These are phyloP conservation scores for Sugiyamaella sp. DNA, from an alignment of 1,139 yeast species.

Conservation along the genomic window DNA sequence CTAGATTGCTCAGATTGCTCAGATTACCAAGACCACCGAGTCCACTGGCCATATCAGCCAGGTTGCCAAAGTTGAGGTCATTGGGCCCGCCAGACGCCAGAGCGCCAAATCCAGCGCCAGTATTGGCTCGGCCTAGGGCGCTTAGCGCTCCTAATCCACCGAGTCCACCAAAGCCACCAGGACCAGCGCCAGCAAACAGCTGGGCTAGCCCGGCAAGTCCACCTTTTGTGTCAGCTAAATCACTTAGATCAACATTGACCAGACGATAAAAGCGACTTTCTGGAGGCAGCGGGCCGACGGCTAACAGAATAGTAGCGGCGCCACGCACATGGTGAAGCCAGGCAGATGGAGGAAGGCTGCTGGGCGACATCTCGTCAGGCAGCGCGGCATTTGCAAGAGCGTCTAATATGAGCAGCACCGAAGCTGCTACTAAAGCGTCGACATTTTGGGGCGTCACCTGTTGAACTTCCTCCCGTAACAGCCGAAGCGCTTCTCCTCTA, in stretches of 20 bases:
- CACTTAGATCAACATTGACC: conserved; percentile 72
- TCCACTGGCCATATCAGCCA: background rate
- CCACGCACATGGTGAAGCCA: conserved; percentile 98
- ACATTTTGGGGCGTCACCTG: conserved; percentile 82
- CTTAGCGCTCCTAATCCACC: conserved; percentile 8
- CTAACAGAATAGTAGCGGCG: conserved; percentile 91
- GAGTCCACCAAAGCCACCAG: conserved; percentile 4
- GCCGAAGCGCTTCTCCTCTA: conserved; percentile 80
- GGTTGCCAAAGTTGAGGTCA: too few relatives aligned
- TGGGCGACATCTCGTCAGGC: conserved; percentile 48
- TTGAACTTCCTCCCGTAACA: conserved; percentile 81
- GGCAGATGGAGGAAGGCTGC: conserved; percentile 82
- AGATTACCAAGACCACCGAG: background rate
- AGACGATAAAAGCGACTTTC: conserved; percentile 46
- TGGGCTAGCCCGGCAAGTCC: conserved; percentile 18
- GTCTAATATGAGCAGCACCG: conserved; percentile 86
- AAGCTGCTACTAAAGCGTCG: conserved; percentile 91
- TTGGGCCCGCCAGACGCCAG: too few relatives aligned
- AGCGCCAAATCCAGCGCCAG: too few relatives aligned
- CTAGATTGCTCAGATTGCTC: background rate
- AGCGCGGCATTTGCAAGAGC: conserved; percentile 90
- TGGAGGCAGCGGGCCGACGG: conserved; percentile 91
- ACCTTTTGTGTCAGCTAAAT: conserved; percentile 45
- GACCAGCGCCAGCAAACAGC: conserved; percentile 2
- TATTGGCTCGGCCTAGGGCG: too few relatives aligned